Percentiles rank a stretch among this genome's conserved stretches.
phyloP scores from a whole-genome alignment of 345 rosid species.

The Ailanthus altissimus region DNA sequence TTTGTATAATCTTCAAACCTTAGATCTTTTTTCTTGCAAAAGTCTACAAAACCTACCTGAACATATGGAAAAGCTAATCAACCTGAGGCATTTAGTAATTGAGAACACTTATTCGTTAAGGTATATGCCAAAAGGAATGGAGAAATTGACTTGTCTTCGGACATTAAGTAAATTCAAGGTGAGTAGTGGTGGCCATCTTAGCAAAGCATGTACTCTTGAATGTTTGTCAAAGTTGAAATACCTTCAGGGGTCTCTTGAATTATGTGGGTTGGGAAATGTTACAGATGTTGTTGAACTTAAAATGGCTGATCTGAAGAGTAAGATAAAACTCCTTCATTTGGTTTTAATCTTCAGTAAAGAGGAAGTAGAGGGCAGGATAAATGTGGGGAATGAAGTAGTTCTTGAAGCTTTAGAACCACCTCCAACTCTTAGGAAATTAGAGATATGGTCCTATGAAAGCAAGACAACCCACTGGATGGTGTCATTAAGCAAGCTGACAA shows the following conservation, averaged over 20 bases:
- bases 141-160: too few species aligned
- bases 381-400: not conserved
- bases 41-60: not conserved
- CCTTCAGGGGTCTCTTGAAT: constrained; percentile 2
- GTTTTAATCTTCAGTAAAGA: constrained; percentile 1
- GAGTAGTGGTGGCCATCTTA: not conserved
- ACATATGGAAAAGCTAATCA: not conserved
- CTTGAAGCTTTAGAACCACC: constrained; percentile 25
- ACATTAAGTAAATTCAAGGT: not conserved
- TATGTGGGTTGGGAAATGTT: constrained; percentile 7
- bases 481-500: constrained; percentile 4
- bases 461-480: constrained; percentile 13
- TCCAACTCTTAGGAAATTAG: not conserved
- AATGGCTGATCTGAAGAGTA: constrained; percentile 5
- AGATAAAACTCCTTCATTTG: not conserved
- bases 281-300: constrained; percentile 11
- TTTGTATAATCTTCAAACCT: constrained; percentile 4
- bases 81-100: not conserved
- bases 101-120: not conserved
- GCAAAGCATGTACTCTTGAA: not conserved
- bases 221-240: constrained; percentile 6
- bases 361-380: not conserved
- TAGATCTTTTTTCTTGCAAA: not conserved
- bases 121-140: not conserved
- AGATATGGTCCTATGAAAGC: not conserved